Percentiles rank a stretch among this genome's conserved stretches.
Conservation (phyloP, 1,284 basidiomycete genomes). For the Leccinum pachyderme region DNA sequence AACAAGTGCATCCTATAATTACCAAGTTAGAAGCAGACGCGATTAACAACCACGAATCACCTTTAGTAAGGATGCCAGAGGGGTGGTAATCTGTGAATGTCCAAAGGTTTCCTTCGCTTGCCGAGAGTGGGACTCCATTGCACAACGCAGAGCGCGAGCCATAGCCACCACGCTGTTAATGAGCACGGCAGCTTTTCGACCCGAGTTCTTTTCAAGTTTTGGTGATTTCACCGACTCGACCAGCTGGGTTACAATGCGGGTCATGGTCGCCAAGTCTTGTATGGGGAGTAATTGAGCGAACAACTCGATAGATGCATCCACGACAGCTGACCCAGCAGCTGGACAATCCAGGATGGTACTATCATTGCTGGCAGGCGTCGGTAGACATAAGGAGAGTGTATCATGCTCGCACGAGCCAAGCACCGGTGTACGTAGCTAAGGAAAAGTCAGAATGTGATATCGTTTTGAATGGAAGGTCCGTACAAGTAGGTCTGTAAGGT, state of each 20-base stretch:
- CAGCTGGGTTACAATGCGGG: conserved; percentile 68
- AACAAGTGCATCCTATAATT: conserved; percentile 69
- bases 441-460: conserved; percentile 9
- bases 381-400: conserved; percentile 71
- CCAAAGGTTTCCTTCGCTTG: conserved; percentile 72
- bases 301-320: conserved; percentile 87
- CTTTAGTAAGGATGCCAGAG: conserved; percentile 78
- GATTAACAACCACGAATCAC: conserved; percentile 38
- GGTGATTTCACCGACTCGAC: conserved; percentile 70
- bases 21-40: conserved; percentile 4
- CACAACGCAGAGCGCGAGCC: conserved; percentile 68
- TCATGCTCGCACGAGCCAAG: conserved; percentile 88
- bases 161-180: conserved; percentile 85
- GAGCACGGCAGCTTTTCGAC: conserved; percentile 83
- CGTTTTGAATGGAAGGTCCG: conserved; percentile 23
- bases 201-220: conserved; percentile 87
- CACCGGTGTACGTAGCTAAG: conserved; percentile 76
- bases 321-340: conserved; percentile 79
- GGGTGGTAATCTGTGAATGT: conserved; percentile 62
- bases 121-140: conserved; percentile 50
- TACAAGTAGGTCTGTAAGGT: conserved; percentile 75
- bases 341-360: conserved; percentile 59
- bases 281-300: conserved; percentile 80
- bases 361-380: conserved; percentile 42
- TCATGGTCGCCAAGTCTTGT: conserved; percentile 72